phyloP scores from a whole-genome alignment of 2,329 filamentous ascomycete genomes.

The Monosporascus sp. region DNA sequence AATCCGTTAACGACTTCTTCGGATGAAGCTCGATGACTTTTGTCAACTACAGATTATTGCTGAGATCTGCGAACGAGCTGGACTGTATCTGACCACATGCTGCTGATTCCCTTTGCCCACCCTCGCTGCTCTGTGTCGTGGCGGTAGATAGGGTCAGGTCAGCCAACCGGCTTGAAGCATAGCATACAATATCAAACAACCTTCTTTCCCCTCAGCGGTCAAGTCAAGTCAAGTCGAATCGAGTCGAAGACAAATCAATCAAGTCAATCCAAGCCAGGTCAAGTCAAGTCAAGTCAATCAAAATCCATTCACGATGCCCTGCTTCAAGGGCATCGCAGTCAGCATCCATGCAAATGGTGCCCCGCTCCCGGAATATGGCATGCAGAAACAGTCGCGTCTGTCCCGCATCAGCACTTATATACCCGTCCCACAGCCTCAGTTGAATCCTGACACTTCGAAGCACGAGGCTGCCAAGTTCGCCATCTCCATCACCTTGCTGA shows the following conservation, averaged over 20 bases:
- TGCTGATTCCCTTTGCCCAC: too few relatives aligned
- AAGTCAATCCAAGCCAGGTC: too few relatives aligned
- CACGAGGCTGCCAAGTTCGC: slow-evolving; percentile 94
- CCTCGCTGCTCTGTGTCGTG: too few relatives aligned
- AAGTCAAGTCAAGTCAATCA: background rate
- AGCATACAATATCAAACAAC: too few relatives aligned
- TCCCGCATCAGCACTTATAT: slow-evolving; percentile 97
- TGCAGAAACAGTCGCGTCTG: slow-evolving; percentile 87
- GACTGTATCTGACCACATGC: too few relatives aligned
- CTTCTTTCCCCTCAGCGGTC: too few relatives aligned
- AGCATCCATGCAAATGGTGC: slow-evolving; percentile 81
- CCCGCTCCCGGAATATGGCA: slow-evolving; percentile 85
- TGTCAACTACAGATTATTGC: too few relatives aligned
- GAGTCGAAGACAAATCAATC: too few relatives aligned
- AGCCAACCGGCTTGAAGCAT: too few relatives aligned
- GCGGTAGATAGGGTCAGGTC: too few relatives aligned
- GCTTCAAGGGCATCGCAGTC: slow-evolving; percentile 98
- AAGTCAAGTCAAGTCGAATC: too few relatives aligned
- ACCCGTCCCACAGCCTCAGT: slow-evolving; percentile 81
- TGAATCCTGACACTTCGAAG: slow-evolving; percentile 65
- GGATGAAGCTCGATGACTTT: background rate
- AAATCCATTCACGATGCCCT: slow-evolving; percentile 61
- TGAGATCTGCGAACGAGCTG: too few relatives aligned
- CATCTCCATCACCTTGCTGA: slow-evolving; percentile 94
- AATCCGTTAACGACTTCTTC: background rate